Conservation (phyloP, 2,329 filamentous ascomycete genomes). For the Ophiostoma pallidulum region DNA sequence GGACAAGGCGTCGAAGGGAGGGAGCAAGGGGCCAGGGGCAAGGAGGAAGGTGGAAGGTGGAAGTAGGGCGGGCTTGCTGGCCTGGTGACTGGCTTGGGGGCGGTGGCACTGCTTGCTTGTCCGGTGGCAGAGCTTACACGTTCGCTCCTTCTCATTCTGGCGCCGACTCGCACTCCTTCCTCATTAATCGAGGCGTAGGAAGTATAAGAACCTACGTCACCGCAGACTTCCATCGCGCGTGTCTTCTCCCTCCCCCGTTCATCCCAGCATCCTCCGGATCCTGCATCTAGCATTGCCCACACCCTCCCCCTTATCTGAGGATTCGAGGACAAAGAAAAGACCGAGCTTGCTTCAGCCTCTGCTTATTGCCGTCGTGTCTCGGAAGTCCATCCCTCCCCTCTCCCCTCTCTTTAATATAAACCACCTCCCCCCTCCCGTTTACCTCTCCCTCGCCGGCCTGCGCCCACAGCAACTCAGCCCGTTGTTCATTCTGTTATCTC, state of each 20-base stretch:
- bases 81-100: not conserved
- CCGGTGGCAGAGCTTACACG: not conserved
- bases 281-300: not conserved
- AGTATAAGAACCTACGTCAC: slow-evolving; percentile 11
- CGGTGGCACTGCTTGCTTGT: not conserved
- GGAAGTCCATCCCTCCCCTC: not conserved
- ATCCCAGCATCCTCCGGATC: not conserved
- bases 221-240: not conserved
- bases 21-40: not conserved
- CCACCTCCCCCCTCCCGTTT: not conserved
- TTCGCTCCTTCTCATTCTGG: slow-evolving; percentile 7
- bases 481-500: slow-evolving; percentile 1
- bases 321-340: not conserved
- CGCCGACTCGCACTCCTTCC: not conserved
- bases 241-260: not conserved
- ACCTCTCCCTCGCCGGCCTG: not conserved
- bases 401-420: not conserved
- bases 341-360: not conserved
- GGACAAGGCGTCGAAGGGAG: not conserved
- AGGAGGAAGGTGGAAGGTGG: not conserved
- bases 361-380: not conserved
- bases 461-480: not conserved
- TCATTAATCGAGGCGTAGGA: not conserved
- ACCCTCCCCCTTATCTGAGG: too few relatives aligned
- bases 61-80: too few relatives aligned